A percentile compares a stretch with the other conserved stretches of the same genome.
Evolutionary conservation across 2,329 filamentous ascomycete genomes (phyloP).

Genomic region (Aspergillus udagawae): DNA sequence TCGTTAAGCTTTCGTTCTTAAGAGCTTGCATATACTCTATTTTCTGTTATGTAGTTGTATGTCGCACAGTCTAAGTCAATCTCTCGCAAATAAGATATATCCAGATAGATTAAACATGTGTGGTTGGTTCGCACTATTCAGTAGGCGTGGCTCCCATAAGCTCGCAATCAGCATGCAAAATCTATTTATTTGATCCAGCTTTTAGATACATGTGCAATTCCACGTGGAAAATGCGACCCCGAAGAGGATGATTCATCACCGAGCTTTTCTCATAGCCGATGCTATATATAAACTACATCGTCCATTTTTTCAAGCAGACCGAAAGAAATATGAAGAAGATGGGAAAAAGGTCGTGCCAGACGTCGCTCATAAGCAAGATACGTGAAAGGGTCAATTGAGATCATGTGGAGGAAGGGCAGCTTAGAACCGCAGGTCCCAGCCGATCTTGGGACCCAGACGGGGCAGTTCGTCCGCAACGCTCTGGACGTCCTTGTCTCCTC

Average conservation of each 20-base stretch:
- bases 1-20: constrained; percentile 1
- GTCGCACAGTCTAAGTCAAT: constrained; percentile 2
- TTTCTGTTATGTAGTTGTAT: constrained; percentile 12
- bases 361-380: neutral
- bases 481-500: constrained; percentile 98
- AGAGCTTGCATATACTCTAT: constrained; percentile 12
- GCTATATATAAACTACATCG: neutral
- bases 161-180: neutral
- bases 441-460: constrained; percentile 82
- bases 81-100: neutral
- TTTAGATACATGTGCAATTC: neutral
- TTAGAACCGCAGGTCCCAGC: constrained; percentile 60
- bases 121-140: neutral
- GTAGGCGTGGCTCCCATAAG: too few relatives aligned
- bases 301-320: neutral
- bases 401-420: neutral
- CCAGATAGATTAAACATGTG: neutral
- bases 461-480: constrained; percentile 94
- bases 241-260: neutral
- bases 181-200: neutral
- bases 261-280: neutral
- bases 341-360: neutral
- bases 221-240: neutral
- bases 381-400: neutral
- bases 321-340: neutral